Evolutionary conservation across 768 basidiomycete genomes (phyloP), one percentile per base, ranked within the genome.

Genomic region (Mrakia frigida): DNA sequence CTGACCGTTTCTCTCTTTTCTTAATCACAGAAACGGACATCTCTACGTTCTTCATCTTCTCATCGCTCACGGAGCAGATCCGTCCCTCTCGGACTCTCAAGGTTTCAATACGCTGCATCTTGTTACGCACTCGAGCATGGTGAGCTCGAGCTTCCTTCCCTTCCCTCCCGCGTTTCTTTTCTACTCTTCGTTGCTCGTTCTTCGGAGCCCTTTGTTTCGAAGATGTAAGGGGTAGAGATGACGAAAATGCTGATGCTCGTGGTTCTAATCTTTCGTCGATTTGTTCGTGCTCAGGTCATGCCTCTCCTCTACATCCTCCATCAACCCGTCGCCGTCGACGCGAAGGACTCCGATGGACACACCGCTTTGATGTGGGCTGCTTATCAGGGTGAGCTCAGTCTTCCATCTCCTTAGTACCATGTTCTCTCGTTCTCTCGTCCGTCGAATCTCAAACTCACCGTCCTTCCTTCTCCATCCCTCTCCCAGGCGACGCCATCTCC

Each of bases 321-420:
- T 82, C 95, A 98, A 82, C 94, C 95, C 3, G 88, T 99, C 78
- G 90, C 89, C 60, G 91, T 98, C 76, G 97, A 99, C 82, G 90
- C 91, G 67, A 88, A 90, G 56, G 97, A 99, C 83, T 86, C 90
- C 1, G 91, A 93, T 80, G 97, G 97, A 0, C 97, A 98, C 82
- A 97, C 96, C 0, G 87, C 92, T 0, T 87, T 98, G 70, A 97
- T 98, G 93, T 99, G 97, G 97, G 97, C 97, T 7, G 93, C 94
- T 13, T 99, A 98, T 83, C 97, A 99, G 82, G 97, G 83, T 83
- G 68, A 76, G 28, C 35, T 31, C n/a, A 1, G n/a, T 1, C 7
- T 46, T 7, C 33, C 31, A 6, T 31, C 4, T 65, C 11, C 35
- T 35, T 46, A 9, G 10, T 25, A 21, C 7, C 52, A 2, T 2